Base-by-base conservation (phyloP, 345 rosid species). In the Nephelium lappaceum region DNA sequence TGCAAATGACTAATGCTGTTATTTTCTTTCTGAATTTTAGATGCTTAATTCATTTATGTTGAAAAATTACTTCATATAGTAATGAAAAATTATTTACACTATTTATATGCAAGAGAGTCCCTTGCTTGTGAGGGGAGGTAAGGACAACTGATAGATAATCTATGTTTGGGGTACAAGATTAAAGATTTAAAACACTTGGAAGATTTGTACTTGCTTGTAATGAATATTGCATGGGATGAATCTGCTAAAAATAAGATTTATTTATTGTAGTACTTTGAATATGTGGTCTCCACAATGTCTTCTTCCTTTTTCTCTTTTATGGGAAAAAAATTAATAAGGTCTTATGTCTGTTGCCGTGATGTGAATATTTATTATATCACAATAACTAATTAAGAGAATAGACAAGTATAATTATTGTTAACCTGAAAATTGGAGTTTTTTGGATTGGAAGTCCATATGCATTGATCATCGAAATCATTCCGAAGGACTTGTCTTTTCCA, bases 401-500 rank as follows among this genome's bases (percentile, higher is more conserved):
- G 14, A 41, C 76, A 11, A 4, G 21, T 42, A 51, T 42, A 24
- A 25, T 63, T 39, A 49, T 0, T 3, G 16, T 65, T 10, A 65
- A 47, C 61, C 18, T 36, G 19, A 64, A 75, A 45, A 45, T 64
- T 64, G 27, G 62, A 31, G 61, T 64, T 64, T n/a, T 16, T 47
- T 11, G 24, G 12, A 11, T 25, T n/a, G 68, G 57, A 74, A 73
- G 76, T 39, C 64, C 55, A 14, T 11, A 38, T 19, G 63, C 67
- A 39, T 58, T 57, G 4, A 62, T 61, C 27, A 0, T 25, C 9
- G 11, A n/a, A 69, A 41, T 43, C 38, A 8, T 14, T 80, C 5
- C 27, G 55, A 76, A 71, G 23, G 42, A 8, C 16, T 77, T 80
- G 4, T 66, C 39, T 53, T 66, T 41, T 60, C 1, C 24, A n/a